These are phyloP conservation scores for Xylariales sp. DNA, from an alignment of 2,329 filamentous ascomycete species.

Conservation along the genomic window DNA sequence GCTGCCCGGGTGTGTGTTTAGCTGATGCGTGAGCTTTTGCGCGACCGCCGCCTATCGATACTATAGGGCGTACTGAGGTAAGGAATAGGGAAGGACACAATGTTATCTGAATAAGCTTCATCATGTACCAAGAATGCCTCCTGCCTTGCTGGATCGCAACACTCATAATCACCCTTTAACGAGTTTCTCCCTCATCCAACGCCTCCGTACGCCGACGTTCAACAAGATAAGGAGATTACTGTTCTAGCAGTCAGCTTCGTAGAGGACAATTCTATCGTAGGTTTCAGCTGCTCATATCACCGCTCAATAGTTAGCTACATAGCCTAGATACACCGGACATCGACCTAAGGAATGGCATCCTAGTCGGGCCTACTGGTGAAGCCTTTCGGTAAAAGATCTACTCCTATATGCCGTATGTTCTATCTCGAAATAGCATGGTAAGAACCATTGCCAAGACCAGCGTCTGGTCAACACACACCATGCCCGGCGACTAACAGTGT, in stretches of 20 bases:
- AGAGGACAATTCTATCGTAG: slow-evolving; percentile 1
- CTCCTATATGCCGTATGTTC: slow-evolving; percentile 20
- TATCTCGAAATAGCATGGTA: slow-evolving; percentile 29
- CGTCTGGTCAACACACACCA: not conserved
- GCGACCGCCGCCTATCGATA: slow-evolving; percentile 19
- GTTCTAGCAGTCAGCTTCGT: slow-evolving; percentile 18
- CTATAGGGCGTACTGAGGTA: slow-evolving; percentile 7
- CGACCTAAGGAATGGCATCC: slow-evolving; percentile 28
- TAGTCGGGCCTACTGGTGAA: slow-evolving; percentile 18
- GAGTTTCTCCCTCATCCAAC: not conserved
- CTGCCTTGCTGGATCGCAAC: slow-evolving; percentile 17
- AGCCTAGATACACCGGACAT: slow-evolving; percentile 1
- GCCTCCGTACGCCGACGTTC: no score
- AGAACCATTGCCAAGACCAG: slow-evolving; percentile 1
- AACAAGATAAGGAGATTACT: slow-evolving; percentile 26
- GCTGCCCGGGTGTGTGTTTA: slow-evolving; percentile 35
- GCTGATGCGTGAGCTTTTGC: slow-evolving; percentile 10
- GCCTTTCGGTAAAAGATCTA: slow-evolving; percentile 23
- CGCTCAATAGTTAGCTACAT: slow-evolving; percentile 2
- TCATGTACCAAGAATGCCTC: slow-evolving; percentile 13
- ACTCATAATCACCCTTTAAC: slow-evolving; percentile 15
- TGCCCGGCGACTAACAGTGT: not conserved
- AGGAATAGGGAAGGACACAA: slow-evolving; percentile 13
- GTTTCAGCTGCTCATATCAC: slow-evolving; percentile 10
- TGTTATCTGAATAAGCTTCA: slow-evolving; percentile 34